Conservation (phyloP, 2,329 filamentous ascomycete species). For the Fusarium duplospermum region DNA sequence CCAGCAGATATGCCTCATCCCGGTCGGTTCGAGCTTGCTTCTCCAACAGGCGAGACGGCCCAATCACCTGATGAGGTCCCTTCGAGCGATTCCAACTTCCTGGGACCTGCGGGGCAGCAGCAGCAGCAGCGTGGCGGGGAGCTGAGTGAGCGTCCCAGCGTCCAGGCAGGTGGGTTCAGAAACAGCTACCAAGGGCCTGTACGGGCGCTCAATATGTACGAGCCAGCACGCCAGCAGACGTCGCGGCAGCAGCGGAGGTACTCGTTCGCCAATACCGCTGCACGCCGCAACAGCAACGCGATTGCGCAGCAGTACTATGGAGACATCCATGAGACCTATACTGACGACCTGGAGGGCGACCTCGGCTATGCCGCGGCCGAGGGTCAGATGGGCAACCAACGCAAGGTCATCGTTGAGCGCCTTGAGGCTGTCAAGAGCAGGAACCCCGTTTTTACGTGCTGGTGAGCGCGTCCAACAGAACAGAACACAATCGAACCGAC, state of each 20-base stretch:
- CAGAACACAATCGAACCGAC: not conserved
- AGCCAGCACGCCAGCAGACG: slow-evolving; percentile 56
- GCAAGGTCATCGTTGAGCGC: slow-evolving; percentile 96
- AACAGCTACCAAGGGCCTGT: slow-evolving; percentile 57
- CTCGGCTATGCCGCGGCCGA: slow-evolving; percentile 94
- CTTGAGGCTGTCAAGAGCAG: slow-evolving; percentile 95
- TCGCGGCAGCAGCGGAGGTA: slow-evolving; percentile 62
- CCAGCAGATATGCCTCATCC: slow-evolving; percentile 77
- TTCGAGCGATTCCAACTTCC: slow-evolving; percentile 35
- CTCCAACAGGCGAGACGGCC: slow-evolving; percentile 55
- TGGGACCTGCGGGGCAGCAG: slow-evolving; percentile 25
- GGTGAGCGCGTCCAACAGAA: slow-evolving; percentile 61
- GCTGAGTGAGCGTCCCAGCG: slow-evolving; percentile 35
- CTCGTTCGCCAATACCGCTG: slow-evolving; percentile 63
- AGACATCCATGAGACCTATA: slow-evolving; percentile 68
- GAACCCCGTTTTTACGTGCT: slow-evolving; percentile 98
- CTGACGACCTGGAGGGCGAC: slow-evolving; percentile 89
- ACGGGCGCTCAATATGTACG: slow-evolving; percentile 57
- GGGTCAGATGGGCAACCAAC: slow-evolving; percentile 89
- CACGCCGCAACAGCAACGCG: slow-evolving; percentile 60
- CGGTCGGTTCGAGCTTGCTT: slow-evolving; percentile 77
- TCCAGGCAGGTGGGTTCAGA: slow-evolving; percentile 35
- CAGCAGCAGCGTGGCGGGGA: slow-evolving; percentile 29
- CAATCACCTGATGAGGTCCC: slow-evolving; percentile 53
- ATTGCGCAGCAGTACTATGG: slow-evolving; percentile 66